phyloP scores from a whole-genome alignment of 768 basidiomycete genomes.

The Postia placenta region DNA sequence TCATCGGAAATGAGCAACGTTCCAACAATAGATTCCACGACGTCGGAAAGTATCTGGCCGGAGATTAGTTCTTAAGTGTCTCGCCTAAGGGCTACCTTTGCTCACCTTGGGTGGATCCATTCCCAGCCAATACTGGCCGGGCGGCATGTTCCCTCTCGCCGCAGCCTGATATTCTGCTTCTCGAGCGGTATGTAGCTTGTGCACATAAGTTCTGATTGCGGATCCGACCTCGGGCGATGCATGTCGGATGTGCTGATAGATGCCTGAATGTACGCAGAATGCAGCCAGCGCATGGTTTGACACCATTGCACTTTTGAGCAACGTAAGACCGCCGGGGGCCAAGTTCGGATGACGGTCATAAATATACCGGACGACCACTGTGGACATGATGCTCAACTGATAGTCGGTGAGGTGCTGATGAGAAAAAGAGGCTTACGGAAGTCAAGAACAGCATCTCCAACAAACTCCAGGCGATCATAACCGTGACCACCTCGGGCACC shows the following conservation, averaged over 20 bases:
- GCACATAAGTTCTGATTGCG: constrained; percentile 48
- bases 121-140: constrained; percentile 76
- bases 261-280: constrained; percentile 61
- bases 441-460: constrained; percentile 84
- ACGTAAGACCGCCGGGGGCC: constrained; percentile 70
- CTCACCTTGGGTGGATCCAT: constrained; percentile 72
- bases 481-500: constrained; percentile 29
- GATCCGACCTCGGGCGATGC: constrained; percentile 47
- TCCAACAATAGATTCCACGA: constrained; percentile 75
- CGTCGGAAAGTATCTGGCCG: constrained; percentile 64
- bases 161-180: constrained; percentile 42
- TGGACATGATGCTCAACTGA: background rate
- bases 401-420: background rate
- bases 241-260: constrained; percentile 56
- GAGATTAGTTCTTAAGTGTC: background rate
- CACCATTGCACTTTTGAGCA: constrained; percentile 84
- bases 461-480: constrained; percentile 77
- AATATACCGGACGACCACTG: constrained; percentile 72
- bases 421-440: constrained; percentile 46
- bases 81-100: background rate
- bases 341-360: constrained; percentile 57
- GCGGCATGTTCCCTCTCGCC: constrained; percentile 39
- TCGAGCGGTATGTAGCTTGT: constrained; percentile 39
- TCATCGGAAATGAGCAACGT: constrained; percentile 75
- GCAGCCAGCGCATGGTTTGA: constrained; percentile 75